Conservation (phyloP, 495 filamentous ascomycete genomes). For the Penicillium roqueforti region DNA sequence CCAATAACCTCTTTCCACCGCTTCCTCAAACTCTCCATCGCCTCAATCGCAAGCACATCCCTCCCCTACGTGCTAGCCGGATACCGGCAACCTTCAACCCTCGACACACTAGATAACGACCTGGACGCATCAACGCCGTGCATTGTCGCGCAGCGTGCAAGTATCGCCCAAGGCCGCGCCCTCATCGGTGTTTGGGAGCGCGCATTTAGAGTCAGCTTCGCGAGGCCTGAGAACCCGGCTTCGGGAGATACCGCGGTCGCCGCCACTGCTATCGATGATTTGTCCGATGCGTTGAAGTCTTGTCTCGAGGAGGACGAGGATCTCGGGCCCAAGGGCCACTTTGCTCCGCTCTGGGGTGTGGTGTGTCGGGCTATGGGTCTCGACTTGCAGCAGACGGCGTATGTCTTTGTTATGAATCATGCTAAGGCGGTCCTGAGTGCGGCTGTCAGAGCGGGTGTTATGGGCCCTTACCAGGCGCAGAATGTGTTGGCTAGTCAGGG, state of each 20-base stretch:
- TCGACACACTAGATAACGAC: slow-evolving; percentile 69
- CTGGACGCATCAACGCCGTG: slow-evolving; percentile 85
- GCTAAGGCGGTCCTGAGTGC: slow-evolving; percentile 85
- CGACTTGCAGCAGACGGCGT: slow-evolving; percentile 60
- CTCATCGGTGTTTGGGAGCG: slow-evolving; percentile 87
- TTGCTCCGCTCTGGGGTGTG: slow-evolving; percentile 76
- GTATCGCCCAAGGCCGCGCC: slow-evolving; percentile 77
- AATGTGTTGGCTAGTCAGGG: slow-evolving; percentile 65
- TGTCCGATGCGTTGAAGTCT: slow-evolving; percentile 39
- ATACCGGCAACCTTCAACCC: slow-evolving; percentile 54
- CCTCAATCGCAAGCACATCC: slow-evolving; percentile 70
- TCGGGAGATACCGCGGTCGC: slow-evolving; percentile 23
- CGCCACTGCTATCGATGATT: slow-evolving; percentile 30
- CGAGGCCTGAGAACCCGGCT: neutral
- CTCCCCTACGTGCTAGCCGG: slow-evolving; percentile 82
- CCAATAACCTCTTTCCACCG: slow-evolving; percentile 53
- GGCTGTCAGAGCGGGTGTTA: slow-evolving; percentile 79
- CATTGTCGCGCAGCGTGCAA: slow-evolving; percentile 80
- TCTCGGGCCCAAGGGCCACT: slow-evolving; percentile 55
- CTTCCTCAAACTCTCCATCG: slow-evolving; percentile 76
- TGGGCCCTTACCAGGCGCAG: slow-evolving; percentile 93
- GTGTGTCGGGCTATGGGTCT: slow-evolving; percentile 62
- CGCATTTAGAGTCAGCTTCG: slow-evolving; percentile 49
- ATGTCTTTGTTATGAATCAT: slow-evolving; percentile 83
- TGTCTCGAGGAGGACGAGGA: slow-evolving; percentile 28